Conservation (phyloP, 257 asterid genomes). For the Pogostemon cablin region DNA sequence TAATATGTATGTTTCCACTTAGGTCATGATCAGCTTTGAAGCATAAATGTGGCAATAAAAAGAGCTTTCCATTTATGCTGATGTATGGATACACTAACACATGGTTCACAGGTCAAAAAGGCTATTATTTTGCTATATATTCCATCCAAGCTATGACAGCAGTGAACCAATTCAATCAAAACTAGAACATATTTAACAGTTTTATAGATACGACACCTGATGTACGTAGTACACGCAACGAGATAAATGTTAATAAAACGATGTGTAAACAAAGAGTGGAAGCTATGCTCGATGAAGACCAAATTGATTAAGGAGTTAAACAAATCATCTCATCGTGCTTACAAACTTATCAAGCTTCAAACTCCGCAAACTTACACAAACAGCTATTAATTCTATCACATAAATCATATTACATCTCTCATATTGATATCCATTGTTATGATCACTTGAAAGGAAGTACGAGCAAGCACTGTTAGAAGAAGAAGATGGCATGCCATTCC, state of each 20-base stretch:
- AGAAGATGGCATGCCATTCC: conserved; percentile 6
- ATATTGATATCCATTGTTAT: conserved; percentile 10
- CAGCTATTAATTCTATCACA: neutral
- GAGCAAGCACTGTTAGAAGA: conserved; percentile 33
- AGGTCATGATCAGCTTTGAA: conserved; percentile 29
- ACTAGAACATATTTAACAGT: no score
- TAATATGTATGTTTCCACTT: conserved; percentile 32
- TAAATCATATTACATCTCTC: conserved; percentile 15
- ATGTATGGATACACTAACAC: neutral
- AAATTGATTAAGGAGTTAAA: neutral
- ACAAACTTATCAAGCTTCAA: conserved; percentile 32
- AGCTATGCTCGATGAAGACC: neutral
- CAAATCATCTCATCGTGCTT: neutral
- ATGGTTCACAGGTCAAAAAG: neutral
- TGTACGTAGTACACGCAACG: no score
- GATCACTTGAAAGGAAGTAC: conserved; percentile 20
- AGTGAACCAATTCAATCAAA: neutral
- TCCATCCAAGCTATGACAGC: neutral
- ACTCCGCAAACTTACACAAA: conserved; percentile 31
- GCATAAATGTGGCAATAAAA: conserved; percentile 19
- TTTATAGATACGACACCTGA: no score
- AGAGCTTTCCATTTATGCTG: conserved; percentile 12
- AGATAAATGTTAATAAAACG: no score
- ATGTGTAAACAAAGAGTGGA: neutral
- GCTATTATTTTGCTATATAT: neutral